A percentile compares a stretch with the other conserved stretches of the same genome.
These are phyloP conservation scores for Schizosaccharomyces lindneri DNA, from an alignment of 805 yeast species.

Conservation along the genomic window DNA sequence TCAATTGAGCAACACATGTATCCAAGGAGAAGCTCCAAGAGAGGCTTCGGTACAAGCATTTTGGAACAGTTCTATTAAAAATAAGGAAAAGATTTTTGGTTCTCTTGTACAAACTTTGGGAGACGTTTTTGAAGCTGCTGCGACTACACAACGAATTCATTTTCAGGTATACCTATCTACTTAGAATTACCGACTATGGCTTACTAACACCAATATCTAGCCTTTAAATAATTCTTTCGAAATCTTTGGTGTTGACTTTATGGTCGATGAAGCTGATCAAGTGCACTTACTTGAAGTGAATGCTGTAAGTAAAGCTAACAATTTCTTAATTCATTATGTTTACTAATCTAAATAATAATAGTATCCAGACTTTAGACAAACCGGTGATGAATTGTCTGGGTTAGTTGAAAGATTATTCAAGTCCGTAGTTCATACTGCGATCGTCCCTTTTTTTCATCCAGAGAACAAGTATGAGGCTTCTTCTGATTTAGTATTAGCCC, in stretches of 20 bases:
- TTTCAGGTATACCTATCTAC: slow-evolving; percentile 22
- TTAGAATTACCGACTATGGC: slow-evolving; percentile 11
- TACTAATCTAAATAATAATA: slow-evolving; percentile 40
- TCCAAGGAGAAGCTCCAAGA: slow-evolving; percentile 30
- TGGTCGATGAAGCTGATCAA: slow-evolving; percentile 28
- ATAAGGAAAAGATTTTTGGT: slow-evolving; percentile 18
- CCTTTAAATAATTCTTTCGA: slow-evolving; percentile 66
- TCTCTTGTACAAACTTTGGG: slow-evolving; percentile 37
- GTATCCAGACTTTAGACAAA: slow-evolving; percentile 90
- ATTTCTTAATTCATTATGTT: slow-evolving; percentile 37
- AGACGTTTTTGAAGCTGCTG: slow-evolving; percentile 63
- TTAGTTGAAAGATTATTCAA: slow-evolving; percentile 20
- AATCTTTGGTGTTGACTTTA: slow-evolving; percentile 68
- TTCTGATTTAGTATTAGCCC: no score
- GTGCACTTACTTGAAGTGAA: slow-evolving; percentile 3
- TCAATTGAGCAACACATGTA: slow-evolving; percentile 83
- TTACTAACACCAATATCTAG: slow-evolving; percentile 2
- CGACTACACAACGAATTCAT: slow-evolving; percentile 54
- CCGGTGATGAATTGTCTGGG: slow-evolving; percentile 49
- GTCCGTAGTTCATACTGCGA: slow-evolving; percentile 4
- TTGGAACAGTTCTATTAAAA: slow-evolving; percentile 18
- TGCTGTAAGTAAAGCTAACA: neutral
- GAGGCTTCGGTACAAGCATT: slow-evolving; percentile 35
- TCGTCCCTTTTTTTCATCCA: slow-evolving; percentile 5
- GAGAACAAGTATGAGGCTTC: no score